Base-by-base conservation (phyloP, 2,329 filamentous ascomycete genomes). In the Penicillium corylophilum region DNA sequence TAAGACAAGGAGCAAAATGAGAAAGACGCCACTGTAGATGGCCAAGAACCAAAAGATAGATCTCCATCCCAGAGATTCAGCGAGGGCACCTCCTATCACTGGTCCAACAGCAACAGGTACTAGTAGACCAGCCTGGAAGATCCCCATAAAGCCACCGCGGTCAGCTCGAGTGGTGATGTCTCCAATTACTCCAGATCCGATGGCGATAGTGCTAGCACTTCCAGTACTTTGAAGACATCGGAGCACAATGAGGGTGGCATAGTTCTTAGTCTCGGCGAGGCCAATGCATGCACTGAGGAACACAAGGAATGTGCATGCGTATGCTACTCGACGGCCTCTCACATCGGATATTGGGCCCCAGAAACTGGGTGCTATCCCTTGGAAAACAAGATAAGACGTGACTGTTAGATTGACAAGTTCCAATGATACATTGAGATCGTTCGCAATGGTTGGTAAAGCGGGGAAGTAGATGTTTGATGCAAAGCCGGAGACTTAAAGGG, bases 391-490 rank as follows among this genome's bases (percentile, higher is more conserved):
- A 52, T 78, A 78, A 2, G 72, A 68, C 1, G 76, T 79, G 20
- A 79, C 68, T 0, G 76, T 76, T 1, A 79, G 62, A 50, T 76
- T 76, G 54, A 78, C 62, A 3, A 69, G 61, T 26, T 64, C 59
- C n/a, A 63, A 47, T 1, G 74, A 74, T 2, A 75, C 70, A 46
- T 69, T 38, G 3, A 79, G 59, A 48, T 77, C 74, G 1, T 42
- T 36, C 1, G 76, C 70, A 29, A 79, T 71, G 1, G 68, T 68
- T 6, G 70, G 64, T 6, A 79, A 57, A 1, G 73, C 71, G 2
- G 77, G 76, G 46, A 77, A 76, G 55, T 79, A 79, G 49, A 78
- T 77, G 48, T 73, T 74, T 4, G 72, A 75, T 20, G 75, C 72
- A 10, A 78, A 71, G 5, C 73, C 68, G 2, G 74, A 75, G 50